Conservation (phyloP, 2,329 filamentous ascomycete genomes). For the Sporothrix sp. region DNA sequence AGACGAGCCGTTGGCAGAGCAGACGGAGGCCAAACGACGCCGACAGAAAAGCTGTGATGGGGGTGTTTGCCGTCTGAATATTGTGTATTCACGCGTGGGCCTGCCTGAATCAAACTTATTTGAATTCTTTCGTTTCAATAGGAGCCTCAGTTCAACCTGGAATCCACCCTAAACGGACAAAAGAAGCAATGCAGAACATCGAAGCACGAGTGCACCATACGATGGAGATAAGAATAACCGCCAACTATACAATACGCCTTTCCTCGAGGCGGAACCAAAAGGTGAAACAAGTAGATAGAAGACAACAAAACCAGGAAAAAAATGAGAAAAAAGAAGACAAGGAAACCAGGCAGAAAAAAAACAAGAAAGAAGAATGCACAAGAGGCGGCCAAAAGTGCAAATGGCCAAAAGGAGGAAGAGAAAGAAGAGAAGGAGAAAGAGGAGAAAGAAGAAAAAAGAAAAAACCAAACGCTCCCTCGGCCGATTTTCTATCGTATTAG, state of each 20-base stretch:
- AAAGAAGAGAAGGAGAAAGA: not conserved
- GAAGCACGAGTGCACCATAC: not conserved
- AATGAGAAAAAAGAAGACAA: not conserved
- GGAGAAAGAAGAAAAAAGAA: not conserved
- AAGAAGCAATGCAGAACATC: not conserved
- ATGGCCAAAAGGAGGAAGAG: not conserved
- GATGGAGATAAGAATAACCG: not conserved
- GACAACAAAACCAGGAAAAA: not conserved
- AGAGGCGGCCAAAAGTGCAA: not conserved
- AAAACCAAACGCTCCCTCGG: too few relatives aligned
- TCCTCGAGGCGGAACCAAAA: conserved; percentile 7
- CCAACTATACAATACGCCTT: conserved; percentile 16
- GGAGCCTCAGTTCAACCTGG: too few relatives aligned
- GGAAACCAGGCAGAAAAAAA: not conserved
- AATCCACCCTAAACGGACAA: too few relatives aligned
- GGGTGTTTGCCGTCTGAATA: too few relatives aligned
- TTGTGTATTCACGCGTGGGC: too few relatives aligned
- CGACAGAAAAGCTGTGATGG: too few relatives aligned
- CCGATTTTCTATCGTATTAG: too few relatives aligned
- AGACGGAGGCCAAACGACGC: too few relatives aligned
- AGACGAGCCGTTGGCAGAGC: too few relatives aligned
- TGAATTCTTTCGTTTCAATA: too few relatives aligned
- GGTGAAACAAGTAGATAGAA: not conserved
- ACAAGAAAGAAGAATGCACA: not conserved
- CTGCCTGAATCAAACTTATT: too few relatives aligned